Conservation (phyloP, 1,284 basidiomycete genomes). For the Austropuccinia psidii region DNA sequence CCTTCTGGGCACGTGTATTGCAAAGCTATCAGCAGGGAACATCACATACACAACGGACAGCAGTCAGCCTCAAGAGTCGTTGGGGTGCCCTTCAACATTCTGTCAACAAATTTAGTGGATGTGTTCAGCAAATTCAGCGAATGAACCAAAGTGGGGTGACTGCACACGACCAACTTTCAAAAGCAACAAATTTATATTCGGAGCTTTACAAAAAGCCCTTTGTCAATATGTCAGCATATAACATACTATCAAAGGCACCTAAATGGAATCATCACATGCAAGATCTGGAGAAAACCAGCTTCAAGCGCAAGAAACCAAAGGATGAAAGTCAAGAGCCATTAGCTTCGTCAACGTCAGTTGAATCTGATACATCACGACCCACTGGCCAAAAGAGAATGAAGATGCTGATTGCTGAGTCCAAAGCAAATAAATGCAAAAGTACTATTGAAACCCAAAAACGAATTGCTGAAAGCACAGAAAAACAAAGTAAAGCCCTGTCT, state of each 20-base stretch:
- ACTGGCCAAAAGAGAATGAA: too few species aligned
- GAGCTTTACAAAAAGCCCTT: neutral
- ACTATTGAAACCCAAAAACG: too few species aligned
- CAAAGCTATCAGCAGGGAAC: neutral
- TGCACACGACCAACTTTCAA: neutral
- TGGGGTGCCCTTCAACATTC: neutral
- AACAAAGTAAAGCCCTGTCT: too few species aligned
- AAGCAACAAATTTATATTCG: neutral
- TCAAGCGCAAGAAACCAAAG: too few species aligned
- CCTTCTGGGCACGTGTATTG: neutral
- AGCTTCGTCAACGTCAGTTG: neutral
- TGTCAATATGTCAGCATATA: neutral
- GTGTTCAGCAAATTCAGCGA: neutral
- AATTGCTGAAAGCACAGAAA: too few species aligned
- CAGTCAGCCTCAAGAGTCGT: neutral
- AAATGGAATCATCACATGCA: neutral
- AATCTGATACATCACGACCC: too few species aligned
- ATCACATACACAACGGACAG: neutral
- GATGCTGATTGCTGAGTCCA: too few species aligned
- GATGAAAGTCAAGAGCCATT: neutral
- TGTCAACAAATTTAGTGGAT: neutral
- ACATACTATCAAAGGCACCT: neutral
- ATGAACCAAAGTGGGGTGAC: neutral
- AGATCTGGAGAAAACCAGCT: neutral
- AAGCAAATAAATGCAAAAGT: too few species aligned